Evolutionary conservation across 768 basidiomycete species (phyloP), one percentile per base, ranked within the genome.

Genomic region (Scleroderma bovista): DNA sequence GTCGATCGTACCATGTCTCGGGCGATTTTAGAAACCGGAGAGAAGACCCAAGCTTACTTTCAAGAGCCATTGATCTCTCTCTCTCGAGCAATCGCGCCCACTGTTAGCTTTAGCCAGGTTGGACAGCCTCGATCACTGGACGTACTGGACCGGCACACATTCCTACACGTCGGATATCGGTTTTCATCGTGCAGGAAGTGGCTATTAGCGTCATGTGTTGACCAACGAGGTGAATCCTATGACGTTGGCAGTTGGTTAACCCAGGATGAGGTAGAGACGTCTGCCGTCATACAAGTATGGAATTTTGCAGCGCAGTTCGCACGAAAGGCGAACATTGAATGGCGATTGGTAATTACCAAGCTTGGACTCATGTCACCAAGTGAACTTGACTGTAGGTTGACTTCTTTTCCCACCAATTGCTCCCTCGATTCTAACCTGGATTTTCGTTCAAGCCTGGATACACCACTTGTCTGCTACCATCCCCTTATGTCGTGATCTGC

Each of bases 141-240:
- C 50, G 76, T 83, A 15, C 47, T 76, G 42, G 79, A 83, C 46
- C 69, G 76, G 24, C 74, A 82, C 53, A 82, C 78, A 1, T 66
- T 92, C 47, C 68, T 93, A 39, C 91, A 93, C 61, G 75, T 92
- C 34, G 91, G 80, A 2, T 93, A 93, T 63, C 73, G 69, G 36
- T 52, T 85, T 2, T 83, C 84, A 11, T 57, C 63, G 5, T 86
- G 84, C 51, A 77, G 83, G 10, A 85, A 84, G 62, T 93, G 90
- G 91, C 72, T 92, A 6, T 61, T 88, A 16, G 80, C 80, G n/a
- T 73, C 80, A 26, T 86, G 83, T 57, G 69, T 87, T 6, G 91
- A 93, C 60, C 81, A 91, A 61, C 74, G 84, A 2, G 91, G 88
- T 2, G 88, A 93, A 61, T 80, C 76, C 15, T 80, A 86, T 57